phyloP scores from a whole-genome alignment of 208 protist species.

The Leishmania lainsoni region DNA sequence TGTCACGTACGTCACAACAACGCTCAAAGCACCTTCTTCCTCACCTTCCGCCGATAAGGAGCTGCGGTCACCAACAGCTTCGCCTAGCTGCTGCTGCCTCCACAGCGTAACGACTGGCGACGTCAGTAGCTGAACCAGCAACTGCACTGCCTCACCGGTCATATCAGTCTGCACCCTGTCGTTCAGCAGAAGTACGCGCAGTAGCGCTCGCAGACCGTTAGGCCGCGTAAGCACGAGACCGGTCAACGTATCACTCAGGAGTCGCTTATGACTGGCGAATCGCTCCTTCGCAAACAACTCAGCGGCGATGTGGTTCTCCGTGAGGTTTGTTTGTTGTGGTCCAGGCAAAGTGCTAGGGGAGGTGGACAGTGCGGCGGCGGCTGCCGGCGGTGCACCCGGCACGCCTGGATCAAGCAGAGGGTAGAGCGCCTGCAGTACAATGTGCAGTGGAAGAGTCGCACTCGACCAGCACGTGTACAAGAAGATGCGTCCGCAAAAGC shows the following conservation, averaged over 20 bases:
- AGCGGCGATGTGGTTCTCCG: conserved; percentile 51
- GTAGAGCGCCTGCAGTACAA: conserved; percentile 66
- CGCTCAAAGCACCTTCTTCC: not conserved
- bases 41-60: not conserved
- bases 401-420: conserved; percentile 51
- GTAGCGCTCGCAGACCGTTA: conserved; percentile 49
- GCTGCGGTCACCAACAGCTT: not conserved
- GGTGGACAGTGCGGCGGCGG: not conserved
- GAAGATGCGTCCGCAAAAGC: conserved; percentile 50
- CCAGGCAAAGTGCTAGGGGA: too few relatives aligned
- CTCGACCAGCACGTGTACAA: conserved; percentile 62
- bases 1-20: not conserved
- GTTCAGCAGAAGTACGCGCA: conserved; percentile 67
- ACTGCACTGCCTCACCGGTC: conserved; percentile 52
- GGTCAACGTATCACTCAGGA: conserved; percentile 52
- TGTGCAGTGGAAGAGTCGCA: conserved; percentile 27
- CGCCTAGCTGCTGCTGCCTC: not conserved
- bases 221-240: conserved; percentile 47
- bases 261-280: conserved; percentile 34
- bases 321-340: not conserved
- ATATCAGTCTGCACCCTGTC: conserved; percentile 49
- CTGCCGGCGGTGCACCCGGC: not conserved
- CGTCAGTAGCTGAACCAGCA: conserved; percentile 55
- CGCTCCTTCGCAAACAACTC: conserved; percentile 43
- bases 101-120: conserved; percentile 4